Conservation (phyloP, 1,284 basidiomycete species). For the Amylostereum chailletii region DNA sequence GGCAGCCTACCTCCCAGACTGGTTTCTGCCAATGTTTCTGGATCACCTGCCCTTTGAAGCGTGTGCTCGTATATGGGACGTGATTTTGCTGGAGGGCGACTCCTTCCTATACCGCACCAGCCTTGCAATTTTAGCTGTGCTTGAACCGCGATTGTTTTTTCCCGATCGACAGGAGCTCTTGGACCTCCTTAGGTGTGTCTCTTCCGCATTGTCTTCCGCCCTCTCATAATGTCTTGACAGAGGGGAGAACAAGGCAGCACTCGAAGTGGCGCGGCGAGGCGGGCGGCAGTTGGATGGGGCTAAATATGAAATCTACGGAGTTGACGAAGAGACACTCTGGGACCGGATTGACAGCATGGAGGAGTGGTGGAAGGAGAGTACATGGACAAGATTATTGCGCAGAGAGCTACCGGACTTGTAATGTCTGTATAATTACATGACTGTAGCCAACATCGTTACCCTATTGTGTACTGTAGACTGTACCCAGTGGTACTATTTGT, state of each 20-base stretch:
- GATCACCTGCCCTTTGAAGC: constrained; percentile 86
- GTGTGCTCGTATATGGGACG: constrained; percentile 85
- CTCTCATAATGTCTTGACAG: constrained; percentile 24
- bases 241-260: constrained; percentile 76
- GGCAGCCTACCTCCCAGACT: constrained; percentile 66
- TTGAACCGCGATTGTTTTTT: constrained; percentile 84
- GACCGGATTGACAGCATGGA: constrained; percentile 72
- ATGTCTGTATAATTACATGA: no score
- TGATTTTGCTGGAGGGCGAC: constrained; percentile 82
- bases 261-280: constrained; percentile 72
- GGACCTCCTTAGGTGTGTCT: constrained; percentile 55
- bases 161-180: constrained; percentile 71
- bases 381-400: constrained; percentile 77
- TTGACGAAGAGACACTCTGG: constrained; percentile 80
- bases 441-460: no score
- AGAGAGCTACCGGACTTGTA: constrained; percentile 84
- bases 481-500: not conserved
- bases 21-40: constrained; percentile 78
- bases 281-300: constrained; percentile 55
- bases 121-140: constrained; percentile 75
- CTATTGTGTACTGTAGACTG: not conserved
- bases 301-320: constrained; percentile 82
- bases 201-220: constrained; percentile 2
- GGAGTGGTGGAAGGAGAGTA: constrained; percentile 90
- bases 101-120: constrained; percentile 79